Evolutionary conservation across 768 basidiomycete species (phyloP), one percentile per base, ranked within the genome.

Genomic region (Suillus variegatus): DNA sequence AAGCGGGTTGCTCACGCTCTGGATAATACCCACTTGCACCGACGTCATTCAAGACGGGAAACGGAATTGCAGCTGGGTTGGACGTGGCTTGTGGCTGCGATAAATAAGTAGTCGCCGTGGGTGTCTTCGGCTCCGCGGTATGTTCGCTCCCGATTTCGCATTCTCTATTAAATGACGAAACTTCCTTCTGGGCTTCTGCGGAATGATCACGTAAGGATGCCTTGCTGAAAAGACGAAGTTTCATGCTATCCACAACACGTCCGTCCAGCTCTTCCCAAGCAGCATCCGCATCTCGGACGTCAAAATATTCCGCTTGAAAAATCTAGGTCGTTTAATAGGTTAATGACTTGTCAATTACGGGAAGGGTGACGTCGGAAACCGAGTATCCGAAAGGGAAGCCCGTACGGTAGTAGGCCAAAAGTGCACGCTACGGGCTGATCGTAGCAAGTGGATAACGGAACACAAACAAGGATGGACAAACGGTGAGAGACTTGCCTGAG

Each of bases 251-350:
- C 43, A 86, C 72, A 54, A 77, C 74, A 44, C 81, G 80, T 3
- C 81, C 81, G 56, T 89, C 71, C 22, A 94, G 76, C 54, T 78
- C 78, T 55, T 76, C 74, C 69, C 79, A 82, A 16, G 91, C 90
- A 13, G 73, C 70, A 46, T 80, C 76, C 7, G 89, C 86, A 46
- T 83, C 82, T 32, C 89, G 82, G 35, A 85, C 80, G 70, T 93
- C 91, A 71, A 82, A 89, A 72, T 85, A 94, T 67, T 92, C 90
- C 61, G 88, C 84, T 47, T 76, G 77, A 74, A 87, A 92, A 36
- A 82, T 75, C 75, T 82, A 66, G 6, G 28, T 18, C 18, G 40
- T 43, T 43, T 18, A 18, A 60, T 28, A 43, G 25, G 58, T 60
- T 60, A 60, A 60, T 32, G 6, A 41, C 1, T 25, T 25, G 18